Conservation (phyloP, 176 grass and related monocot genomes). For the Chloris gayana region DNA sequence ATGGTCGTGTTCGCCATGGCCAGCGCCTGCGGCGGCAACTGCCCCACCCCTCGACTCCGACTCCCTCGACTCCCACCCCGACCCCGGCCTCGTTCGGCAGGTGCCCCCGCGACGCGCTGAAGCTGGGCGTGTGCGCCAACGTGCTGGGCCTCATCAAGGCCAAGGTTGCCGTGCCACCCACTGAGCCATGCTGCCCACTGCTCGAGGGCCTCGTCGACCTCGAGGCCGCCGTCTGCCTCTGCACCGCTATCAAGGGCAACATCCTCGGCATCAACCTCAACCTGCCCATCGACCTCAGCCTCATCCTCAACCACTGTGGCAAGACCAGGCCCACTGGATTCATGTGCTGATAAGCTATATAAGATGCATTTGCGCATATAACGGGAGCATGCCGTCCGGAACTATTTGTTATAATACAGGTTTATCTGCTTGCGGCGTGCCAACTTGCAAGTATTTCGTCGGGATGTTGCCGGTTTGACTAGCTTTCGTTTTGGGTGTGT, state of each 20-base stretch:
- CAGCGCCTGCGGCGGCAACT: slow-evolving; percentile 13
- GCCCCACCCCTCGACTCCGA: slow-evolving; percentile 18
- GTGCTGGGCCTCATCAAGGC: slow-evolving; percentile 48
- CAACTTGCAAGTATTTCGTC: too few species aligned
- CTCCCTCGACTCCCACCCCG: slow-evolving; percentile 14
- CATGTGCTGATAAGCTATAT: neutral
- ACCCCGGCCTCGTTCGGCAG: slow-evolving; percentile 13
- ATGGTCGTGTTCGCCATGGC: slow-evolving; percentile 33
- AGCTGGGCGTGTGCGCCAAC: slow-evolving; percentile 52
- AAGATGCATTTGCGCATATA: neutral
- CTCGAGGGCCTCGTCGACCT: slow-evolving; percentile 76
- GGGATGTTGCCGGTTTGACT: too few species aligned
- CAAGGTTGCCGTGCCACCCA: slow-evolving; percentile 48
- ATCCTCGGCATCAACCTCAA: slow-evolving; percentile 50
- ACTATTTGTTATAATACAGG: too few species aligned
- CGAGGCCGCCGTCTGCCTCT: slow-evolving; percentile 88
- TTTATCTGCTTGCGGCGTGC: too few species aligned
- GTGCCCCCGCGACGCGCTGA: slow-evolving; percentile 57
- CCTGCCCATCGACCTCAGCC: slow-evolving; percentile 55
- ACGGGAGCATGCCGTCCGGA: too few species aligned
- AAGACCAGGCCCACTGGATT: neutral
- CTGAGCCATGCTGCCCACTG: slow-evolving; percentile 82
- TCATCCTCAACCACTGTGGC: slow-evolving; percentile 64
- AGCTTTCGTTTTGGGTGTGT: too few species aligned
- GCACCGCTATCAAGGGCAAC: slow-evolving; percentile 70